A percentile compares a stretch with the other conserved stretches of the same genome.
phyloP scores from a whole-genome alignment of 108 stramenopile species.

The Pseudonitzschia multistriata region DNA sequence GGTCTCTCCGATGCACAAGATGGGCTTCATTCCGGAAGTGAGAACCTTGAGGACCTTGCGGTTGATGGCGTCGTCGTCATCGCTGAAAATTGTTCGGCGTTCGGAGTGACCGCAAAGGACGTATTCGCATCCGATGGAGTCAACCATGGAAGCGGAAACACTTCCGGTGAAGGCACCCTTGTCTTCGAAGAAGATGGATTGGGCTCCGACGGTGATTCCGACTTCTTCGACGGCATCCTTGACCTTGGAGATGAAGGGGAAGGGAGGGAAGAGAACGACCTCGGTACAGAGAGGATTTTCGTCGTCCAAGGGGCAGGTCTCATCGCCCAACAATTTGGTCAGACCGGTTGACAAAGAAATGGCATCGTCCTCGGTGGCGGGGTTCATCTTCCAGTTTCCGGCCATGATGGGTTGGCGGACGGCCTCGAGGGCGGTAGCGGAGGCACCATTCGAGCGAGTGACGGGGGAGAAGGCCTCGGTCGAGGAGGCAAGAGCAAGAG shows the following conservation, averaged over 20 bases:
- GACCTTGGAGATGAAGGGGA: slow-evolving; percentile 38
- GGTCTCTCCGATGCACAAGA: slow-evolving; percentile 96
- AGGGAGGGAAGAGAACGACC: slow-evolving; percentile 28
- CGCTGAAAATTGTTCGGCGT: slow-evolving; percentile 89
- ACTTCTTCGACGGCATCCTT: slow-evolving; percentile 51
- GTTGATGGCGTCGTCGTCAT: slow-evolving; percentile 91
- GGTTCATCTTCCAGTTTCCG: slow-evolving; percentile 97
- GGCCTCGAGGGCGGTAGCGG: slow-evolving; percentile 4
- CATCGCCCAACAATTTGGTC: slow-evolving; percentile 34
- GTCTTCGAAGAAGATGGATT: slow-evolving; percentile 48
- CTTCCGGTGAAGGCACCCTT: slow-evolving; percentile 97
- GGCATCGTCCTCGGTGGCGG: slow-evolving; percentile 71
- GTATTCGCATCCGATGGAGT: slow-evolving; percentile 85
- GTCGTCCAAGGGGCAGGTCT: slow-evolving; percentile 40
- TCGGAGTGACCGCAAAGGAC: slow-evolving; percentile 97
- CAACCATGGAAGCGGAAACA: slow-evolving; percentile 85
- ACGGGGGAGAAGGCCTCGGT: not conserved
- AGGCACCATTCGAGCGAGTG: not conserved
- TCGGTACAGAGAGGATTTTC: slow-evolving; percentile 43
- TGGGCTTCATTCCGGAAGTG: slow-evolving; percentile 87
- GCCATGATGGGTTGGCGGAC: slow-evolving; percentile 82
- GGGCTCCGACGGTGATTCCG: slow-evolving; percentile 73
- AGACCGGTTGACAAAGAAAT: slow-evolving; percentile 39
- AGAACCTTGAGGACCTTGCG: slow-evolving; percentile 84
- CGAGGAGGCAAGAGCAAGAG: not conserved